Conservation (phyloP, 2,329 filamentous ascomycete genomes). For the Sclerotinia sclerotiorum region DNA sequence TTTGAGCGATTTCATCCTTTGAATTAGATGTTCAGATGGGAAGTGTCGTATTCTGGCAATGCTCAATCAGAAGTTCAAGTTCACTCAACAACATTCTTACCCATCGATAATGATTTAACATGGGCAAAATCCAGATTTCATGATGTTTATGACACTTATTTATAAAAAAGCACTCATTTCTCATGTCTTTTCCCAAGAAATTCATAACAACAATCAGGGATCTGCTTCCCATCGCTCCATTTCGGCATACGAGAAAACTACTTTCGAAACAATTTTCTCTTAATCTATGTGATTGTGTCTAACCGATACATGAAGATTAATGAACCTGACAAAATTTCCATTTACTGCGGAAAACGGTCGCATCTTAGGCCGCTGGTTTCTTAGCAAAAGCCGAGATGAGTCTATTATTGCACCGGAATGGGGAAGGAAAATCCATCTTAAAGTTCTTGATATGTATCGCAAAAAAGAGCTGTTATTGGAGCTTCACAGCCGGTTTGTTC, state of each 20-base stretch:
- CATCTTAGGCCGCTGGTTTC: conserved; percentile 2
- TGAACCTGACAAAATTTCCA: conserved; percentile 25
- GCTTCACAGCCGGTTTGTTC: not conserved
- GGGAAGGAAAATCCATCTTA: not conserved
- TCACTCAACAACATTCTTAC: conserved; percentile 34
- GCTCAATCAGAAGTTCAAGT: conserved; percentile 29
- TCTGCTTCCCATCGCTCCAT: conserved; percentile 29
- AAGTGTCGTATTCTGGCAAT: conserved; percentile 24
- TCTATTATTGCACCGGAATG: not conserved
- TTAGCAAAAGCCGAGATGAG: not conserved
- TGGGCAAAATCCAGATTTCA: conserved; percentile 34
- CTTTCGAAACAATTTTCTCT: conserved; percentile 21
- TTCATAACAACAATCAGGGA: conserved; percentile 30
- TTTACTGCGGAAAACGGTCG: not conserved
- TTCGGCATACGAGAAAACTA: conserved; percentile 27
- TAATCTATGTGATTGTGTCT: conserved; percentile 19
- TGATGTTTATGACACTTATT: conserved; percentile 29
- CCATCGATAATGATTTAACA: conserved; percentile 35
- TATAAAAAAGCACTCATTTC: conserved; percentile 23
- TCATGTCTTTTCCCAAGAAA: not conserved
- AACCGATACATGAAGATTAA: conserved; percentile 28
- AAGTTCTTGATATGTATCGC: conserved; percentile 6
- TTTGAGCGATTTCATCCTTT: conserved; percentile 24
- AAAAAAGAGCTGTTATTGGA: conserved; percentile 13
- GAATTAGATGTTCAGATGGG: conserved; percentile 25